Evolutionary conservation across 2,329 filamentous ascomycete species (phyloP), one percentile per base, ranked within the genome.

Genomic region (Fusarium brachygibbosum): DNA sequence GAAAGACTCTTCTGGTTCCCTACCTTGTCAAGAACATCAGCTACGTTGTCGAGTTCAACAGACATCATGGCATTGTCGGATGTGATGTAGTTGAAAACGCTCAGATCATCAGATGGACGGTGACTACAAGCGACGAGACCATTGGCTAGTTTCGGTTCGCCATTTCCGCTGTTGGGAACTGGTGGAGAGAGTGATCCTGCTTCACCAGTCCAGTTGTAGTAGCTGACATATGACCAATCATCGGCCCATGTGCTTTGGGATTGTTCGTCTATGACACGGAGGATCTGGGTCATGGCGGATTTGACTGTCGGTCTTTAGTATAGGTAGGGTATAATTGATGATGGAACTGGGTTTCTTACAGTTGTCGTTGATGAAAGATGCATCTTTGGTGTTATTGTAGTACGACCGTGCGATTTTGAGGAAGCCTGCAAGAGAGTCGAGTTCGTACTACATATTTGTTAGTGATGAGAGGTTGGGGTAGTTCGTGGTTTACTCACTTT

Each of bases 61-160:
- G 64, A 67, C 57, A 67, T 58, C 64, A 67, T 67, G 2, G 64
- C 64, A 14, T 67, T 67, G 1, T 67, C 64, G 0, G 64, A 63
- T 2, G 64, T 67, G n/a, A 67, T 63, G 21, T 58, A 67, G 38
- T 67, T 67, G 11, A 67, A 67, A 0, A 67, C 52, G 1, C 29
- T 19, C 1, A 67, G 2, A 1, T 67, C 64, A 9, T 67, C 64
- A 1, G 64, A 67, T 1, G 64, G 64, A 3, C 64, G 64, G 9
- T 67, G 64, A 2, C 64, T 67, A 1, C 63, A 67, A 0, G 63
- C 63, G 0, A 67, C 64, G 1, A 67, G 63, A 0, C 64, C 64
- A 19, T 67, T 67, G 0, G 52, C 63, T 0, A 67, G n/a, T 14
- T 63, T 67, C 1, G 64, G 64, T 0, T 67, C 63, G 0, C 63